Evolutionary conservation across 352 stramenopile genomes (phyloP), one percentile per base, ranked within the genome.

Genomic region (Globisporangium canariense): DNA sequence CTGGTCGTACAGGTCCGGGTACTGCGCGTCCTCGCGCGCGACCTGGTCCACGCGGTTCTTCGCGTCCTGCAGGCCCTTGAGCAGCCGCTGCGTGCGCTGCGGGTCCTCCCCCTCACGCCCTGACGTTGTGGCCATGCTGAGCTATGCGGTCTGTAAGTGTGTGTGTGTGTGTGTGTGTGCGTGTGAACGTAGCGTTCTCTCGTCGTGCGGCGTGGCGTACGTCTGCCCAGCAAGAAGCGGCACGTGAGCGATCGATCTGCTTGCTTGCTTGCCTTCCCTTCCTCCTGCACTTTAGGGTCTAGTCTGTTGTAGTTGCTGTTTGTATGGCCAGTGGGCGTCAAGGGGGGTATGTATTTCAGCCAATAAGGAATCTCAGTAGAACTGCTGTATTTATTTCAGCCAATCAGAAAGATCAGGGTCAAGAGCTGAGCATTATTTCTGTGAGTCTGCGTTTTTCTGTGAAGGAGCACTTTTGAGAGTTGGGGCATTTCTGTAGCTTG

Each of bases 31-130:
- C 40, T 90, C 82, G 57, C 87, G 69, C 34, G 73, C 59, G 11
- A 81, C 75, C 67, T 94, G 86, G 63, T 96, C 86, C 36, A 94
- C 76, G 61, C 82, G 81, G 60, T 66, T 79, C 72, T 91, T 91
- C 64, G 79, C 83, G 61, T 92, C 82, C 25, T 73, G 62, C 1
- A 94, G 72, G 6, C 85, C 85, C 60, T 90, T 90, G 64, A 91
- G 77, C 57, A 79, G 64, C 41, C 79, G 81, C 65, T 75, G 67
- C 38, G 60, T 43, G 38, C 70, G 65, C 58, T 84, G 73, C 28
- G 34, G 56, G 53, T 77, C 71, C 52, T 77, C 73, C 11, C 49
- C 52, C 56, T 58, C 30, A 14, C 52, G 16, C 22, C 22, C 22
- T 25, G 22, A 25, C 22, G 22, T 25, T 1, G 49, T 13, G 49